phyloP scores from a whole-genome alignment of 2,329 filamentous ascomycete genomes.

The Claviceps cyperi region DNA sequence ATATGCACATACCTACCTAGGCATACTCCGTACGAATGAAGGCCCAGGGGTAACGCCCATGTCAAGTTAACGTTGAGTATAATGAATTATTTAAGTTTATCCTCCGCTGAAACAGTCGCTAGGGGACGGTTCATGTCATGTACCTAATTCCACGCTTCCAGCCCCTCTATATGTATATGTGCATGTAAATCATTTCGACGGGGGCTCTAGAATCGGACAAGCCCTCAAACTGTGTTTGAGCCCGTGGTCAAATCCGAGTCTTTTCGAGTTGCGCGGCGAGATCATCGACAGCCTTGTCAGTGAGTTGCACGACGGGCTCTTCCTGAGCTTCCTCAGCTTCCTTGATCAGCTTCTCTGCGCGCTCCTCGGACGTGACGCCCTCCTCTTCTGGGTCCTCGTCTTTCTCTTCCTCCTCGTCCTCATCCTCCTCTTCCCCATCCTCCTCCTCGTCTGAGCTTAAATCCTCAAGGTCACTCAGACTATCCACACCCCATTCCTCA shows the following conservation, averaged over 20 bases:
- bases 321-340: conserved; percentile 59
- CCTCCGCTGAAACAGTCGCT: not conserved
- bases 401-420: conserved; percentile 37
- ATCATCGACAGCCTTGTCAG: conserved; percentile 68
- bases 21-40: no score
- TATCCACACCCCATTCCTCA: conserved; percentile 74
- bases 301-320: conserved; percentile 54
- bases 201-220: no score
- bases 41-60: no score
- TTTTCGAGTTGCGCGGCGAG: conserved; percentile 64
- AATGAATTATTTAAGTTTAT: no score
- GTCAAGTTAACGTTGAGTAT: no score
- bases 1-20: no score
- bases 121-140: conserved; percentile 9
- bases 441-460: conserved; percentile 56
- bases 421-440: conserved; percentile 36
- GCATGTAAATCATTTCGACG: not conserved
- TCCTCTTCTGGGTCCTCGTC: conserved; percentile 55
- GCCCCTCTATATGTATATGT: conserved; percentile 4
- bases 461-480: conserved; percentile 73
- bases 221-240: not conserved
- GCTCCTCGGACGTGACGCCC: conserved; percentile 44
- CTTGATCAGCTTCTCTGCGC: conserved; percentile 54
- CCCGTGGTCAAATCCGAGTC: conserved; percentile 36
- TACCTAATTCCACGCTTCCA: conserved; percentile 13